These are phyloP conservation scores for Cucurbita argyrosperma DNA, from an alignment of 306 rosid genomes.

Conservation along the genomic window DNA sequence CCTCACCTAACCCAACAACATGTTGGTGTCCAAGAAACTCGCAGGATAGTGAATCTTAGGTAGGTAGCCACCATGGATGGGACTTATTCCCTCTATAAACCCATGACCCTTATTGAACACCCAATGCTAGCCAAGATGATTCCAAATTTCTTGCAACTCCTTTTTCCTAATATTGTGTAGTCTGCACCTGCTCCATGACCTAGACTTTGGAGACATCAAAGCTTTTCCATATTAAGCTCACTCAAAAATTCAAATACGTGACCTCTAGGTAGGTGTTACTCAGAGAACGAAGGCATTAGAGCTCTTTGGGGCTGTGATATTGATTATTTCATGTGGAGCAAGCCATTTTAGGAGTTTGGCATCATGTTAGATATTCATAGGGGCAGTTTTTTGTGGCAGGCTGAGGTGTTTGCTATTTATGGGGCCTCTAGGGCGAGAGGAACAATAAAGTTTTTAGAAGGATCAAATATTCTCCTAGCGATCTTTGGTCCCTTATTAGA, in stretches of 20 bases:
- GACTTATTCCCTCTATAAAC: not conserved
- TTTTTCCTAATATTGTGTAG: not conserved
- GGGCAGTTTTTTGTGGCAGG: not conserved
- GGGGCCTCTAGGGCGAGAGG: not conserved
- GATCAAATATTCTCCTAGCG: not conserved
- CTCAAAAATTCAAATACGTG: not conserved
- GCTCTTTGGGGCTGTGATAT: not conserved
- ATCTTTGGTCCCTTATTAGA: not conserved
- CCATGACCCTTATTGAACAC: not conserved
- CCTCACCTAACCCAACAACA: not conserved
- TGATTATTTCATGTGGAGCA: too few species aligned
- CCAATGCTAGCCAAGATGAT: not conserved
- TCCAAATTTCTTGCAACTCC: not conserved
- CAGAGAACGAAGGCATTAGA: not conserved
- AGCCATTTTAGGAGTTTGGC: too few species aligned
- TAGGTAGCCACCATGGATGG: not conserved
- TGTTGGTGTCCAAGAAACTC: not conserved
- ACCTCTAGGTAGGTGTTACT: not conserved
- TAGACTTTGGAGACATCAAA: not conserved
- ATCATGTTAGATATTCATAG: not conserved
- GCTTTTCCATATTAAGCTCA: not conserved
- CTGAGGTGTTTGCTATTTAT: not conserved
- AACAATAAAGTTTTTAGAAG: not conserved
- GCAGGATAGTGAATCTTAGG: not conserved
- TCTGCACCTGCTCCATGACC: not conserved